Evolutionary conservation across 2,329 filamentous ascomycete species (phyloP).

Genomic region (Sarocladium kiliense): DNA sequence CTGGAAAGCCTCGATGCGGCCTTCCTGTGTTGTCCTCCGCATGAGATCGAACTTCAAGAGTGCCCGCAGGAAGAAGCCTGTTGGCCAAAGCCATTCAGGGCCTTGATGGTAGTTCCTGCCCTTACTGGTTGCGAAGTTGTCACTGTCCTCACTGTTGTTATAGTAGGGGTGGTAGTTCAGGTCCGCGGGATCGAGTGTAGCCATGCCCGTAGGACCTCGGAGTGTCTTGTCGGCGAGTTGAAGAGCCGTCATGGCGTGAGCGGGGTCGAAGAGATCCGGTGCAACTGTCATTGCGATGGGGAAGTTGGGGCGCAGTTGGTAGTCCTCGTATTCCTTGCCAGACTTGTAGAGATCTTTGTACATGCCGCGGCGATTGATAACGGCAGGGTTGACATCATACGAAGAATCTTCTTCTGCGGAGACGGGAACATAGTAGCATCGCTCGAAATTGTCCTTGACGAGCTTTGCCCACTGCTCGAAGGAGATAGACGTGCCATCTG

Average conservation of each 20-base stretch:
- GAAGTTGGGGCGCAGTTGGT: conserved; percentile 92
- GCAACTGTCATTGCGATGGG: conserved; percentile 93
- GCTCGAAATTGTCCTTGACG: conserved; percentile 84
- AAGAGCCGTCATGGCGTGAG: conserved; percentile 74
- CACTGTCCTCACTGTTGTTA: conserved; percentile 88
- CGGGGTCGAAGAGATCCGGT: conserved; percentile 75
- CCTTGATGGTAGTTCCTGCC: conserved; percentile 98
- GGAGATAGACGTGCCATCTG: conserved; percentile 56
- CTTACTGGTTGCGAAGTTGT: conserved; percentile 86
- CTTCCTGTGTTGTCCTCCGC: conserved; percentile 54
- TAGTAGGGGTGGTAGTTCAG: conserved; percentile 94
- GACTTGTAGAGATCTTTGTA: conserved; percentile 97
- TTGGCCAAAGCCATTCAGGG: conserved; percentile 97
- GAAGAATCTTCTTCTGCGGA: conserved; percentile 63
- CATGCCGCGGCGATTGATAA: conserved; percentile 88
- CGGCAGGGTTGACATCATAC: conserved; percentile 72
- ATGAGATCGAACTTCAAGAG: conserved; percentile 84
- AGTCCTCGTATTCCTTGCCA: conserved; percentile 95
- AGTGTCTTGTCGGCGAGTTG: conserved; percentile 74
- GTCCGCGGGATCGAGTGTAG: conserved; percentile 87
- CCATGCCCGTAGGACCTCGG: conserved; percentile 87
- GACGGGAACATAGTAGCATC: conserved; percentile 80
- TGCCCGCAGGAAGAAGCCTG: conserved; percentile 89
- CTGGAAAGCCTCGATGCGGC: conserved; percentile 83
- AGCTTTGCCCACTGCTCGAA: conserved; percentile 74